Conservation (phyloP, 805 yeast species). For the Torulaspora delbrueckii region DNA sequence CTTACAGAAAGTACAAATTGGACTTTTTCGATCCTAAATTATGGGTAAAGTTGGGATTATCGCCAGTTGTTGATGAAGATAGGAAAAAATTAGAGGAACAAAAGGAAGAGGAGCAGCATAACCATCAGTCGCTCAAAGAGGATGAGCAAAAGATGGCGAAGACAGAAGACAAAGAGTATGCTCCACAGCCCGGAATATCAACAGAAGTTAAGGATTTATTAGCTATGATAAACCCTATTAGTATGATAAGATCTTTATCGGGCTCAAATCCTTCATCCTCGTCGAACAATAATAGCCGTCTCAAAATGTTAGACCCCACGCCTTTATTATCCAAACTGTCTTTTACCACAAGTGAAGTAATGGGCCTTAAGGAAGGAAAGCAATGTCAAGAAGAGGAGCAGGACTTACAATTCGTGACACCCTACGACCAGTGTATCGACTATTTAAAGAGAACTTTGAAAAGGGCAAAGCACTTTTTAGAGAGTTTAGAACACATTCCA, state of each 20-base stretch:
- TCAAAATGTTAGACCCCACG: constrained; percentile 9
- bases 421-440: constrained; percentile 51
- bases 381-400: constrained; percentile 4
- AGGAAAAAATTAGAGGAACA: constrained; percentile 14
- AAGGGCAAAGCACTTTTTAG: constrained; percentile 53
- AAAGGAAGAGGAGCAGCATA: constrained; percentile 3
- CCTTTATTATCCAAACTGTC: constrained; percentile 8
- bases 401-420: constrained; percentile 22
- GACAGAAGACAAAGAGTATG: constrained; percentile 5
- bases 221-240: constrained; percentile 14
- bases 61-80: constrained; percentile 58
- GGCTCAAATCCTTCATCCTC: background rate
- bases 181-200: constrained; percentile 14
- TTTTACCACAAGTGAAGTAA: constrained; percentile 5
- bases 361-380: constrained; percentile 10
- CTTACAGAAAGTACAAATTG: constrained; percentile 53
- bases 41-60: constrained; percentile 72
- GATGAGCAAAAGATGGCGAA: constrained; percentile 10
- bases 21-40: constrained; percentile 77
- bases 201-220: constrained; percentile 12
- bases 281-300: background rate
- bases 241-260: constrained; percentile 13
- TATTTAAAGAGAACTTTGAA: constrained; percentile 60
- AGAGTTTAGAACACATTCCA: constrained; percentile 51
- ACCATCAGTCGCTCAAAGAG: background rate